Evolutionary conservation across 2,329 filamentous ascomycete species (phyloP).

Genomic region (Fusarium staphyleae): DNA sequence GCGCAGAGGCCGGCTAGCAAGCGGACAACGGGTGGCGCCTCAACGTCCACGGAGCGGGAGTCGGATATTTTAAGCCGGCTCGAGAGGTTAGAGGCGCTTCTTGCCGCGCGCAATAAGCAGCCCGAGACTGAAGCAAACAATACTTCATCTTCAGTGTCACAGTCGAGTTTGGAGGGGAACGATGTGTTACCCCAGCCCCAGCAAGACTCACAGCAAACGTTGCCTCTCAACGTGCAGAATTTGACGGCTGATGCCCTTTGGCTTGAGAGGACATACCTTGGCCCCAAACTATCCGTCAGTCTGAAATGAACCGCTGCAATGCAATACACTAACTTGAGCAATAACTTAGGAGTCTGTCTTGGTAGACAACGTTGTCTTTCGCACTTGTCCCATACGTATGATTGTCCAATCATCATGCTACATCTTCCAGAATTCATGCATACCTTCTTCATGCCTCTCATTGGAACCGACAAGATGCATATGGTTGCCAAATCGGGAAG

Average conservation of each 20-base stretch:
- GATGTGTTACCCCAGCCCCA: constrained; percentile 5
- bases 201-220: constrained; percentile 11
- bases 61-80: constrained; percentile 35
- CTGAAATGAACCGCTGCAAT: background rate
- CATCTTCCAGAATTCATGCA: constrained; percentile 41
- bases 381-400: constrained; percentile 44
- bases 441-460: constrained; percentile 31
- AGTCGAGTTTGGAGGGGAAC: constrained; percentile 9
- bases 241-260: constrained; percentile 46
- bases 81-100: constrained; percentile 40
- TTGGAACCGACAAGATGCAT: constrained; percentile 45
- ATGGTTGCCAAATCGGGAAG: constrained; percentile 45
- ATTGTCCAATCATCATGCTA: constrained; percentile 45
- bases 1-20: constrained; percentile 22
- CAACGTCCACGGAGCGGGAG: constrained; percentile 13
- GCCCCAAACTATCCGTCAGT: constrained; percentile 43
- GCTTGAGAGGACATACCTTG: constrained; percentile 44
- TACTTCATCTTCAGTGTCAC: background rate
- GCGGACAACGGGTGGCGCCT: background rate
- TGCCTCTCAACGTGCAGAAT: constrained; percentile 45
- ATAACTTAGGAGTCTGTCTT: constrained; percentile 44
- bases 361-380: constrained; percentile 44
- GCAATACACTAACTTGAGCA: constrained; percentile 1
- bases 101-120: constrained; percentile 31
- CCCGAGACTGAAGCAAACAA: constrained; percentile 9